Evolutionary conservation across 345 rosid species (phyloP).

Genomic region (Laguncularia racemosa): DNA sequence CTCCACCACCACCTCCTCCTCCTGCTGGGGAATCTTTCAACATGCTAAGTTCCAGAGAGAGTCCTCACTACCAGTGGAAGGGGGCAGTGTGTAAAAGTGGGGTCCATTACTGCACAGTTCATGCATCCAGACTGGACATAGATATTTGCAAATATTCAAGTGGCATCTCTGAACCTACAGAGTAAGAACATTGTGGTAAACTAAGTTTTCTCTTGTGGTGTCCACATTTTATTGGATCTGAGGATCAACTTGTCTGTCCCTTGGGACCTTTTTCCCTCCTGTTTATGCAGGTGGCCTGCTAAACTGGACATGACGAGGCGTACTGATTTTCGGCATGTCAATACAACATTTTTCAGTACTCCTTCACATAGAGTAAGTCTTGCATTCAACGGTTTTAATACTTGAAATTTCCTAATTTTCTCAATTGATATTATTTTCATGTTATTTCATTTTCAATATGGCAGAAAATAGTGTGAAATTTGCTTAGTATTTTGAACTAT

Average conservation of each 20-base stretch:
- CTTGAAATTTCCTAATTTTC: not conserved
- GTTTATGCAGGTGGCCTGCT: slow-evolving; percentile 77
- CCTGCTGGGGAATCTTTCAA: slow-evolving; percentile 31
- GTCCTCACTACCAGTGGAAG: slow-evolving; percentile 59
- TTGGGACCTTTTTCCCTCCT: not conserved
- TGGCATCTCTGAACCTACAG: slow-evolving; percentile 71
- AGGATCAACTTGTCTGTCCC: no score
- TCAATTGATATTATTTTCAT: not conserved
- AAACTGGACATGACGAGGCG: slow-evolving; percentile 93
- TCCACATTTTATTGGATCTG: not conserved
- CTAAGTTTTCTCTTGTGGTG: slow-evolving; percentile 5
- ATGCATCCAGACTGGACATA: slow-evolving; percentile 65
- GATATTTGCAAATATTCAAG: slow-evolving; percentile 67
- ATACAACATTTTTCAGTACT: slow-evolving; percentile 58
- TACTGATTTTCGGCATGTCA: slow-evolving; percentile 79
- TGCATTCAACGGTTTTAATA: not conserved
- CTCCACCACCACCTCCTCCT: slow-evolving; percentile 47
- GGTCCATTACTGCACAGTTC: slow-evolving; percentile 73
- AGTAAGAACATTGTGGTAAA: slow-evolving; percentile 40
- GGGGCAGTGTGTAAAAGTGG: slow-evolving; percentile 86
- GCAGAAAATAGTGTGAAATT: no score
- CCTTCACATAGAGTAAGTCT: slow-evolving; percentile 74
- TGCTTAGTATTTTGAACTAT: no score
- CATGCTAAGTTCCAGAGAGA: slow-evolving; percentile 35
- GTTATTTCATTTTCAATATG: not conserved